A percentile compares a stretch with the other conserved stretches of the same genome.
These are phyloP conservation scores for Porcisia hertigi DNA, from an alignment of 208 protist genomes.

Conservation along the genomic window DNA sequence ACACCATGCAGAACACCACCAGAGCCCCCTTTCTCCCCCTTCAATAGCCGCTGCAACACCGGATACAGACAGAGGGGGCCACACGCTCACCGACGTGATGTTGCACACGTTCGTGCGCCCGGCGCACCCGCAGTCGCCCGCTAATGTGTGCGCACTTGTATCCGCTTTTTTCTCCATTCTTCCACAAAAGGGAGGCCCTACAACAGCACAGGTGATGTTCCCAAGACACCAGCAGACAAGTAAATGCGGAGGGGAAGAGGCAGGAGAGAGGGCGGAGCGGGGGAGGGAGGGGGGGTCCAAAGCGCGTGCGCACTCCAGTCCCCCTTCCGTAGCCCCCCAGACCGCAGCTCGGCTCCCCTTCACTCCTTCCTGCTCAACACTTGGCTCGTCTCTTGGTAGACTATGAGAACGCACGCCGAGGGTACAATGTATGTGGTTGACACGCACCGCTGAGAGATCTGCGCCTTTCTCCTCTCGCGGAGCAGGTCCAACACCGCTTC, in stretches of 20 bases:
- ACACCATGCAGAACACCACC: background rate
- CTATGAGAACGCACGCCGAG: conserved; percentile 38
- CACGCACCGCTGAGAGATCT: background rate
- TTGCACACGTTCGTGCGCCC: background rate
- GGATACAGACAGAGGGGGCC: too few species aligned
- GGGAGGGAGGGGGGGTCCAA: background rate
- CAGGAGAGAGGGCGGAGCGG: background rate
- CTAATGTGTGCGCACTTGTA: background rate
- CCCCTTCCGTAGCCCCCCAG: background rate
- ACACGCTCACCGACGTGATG: too few species aligned
- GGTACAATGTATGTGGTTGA: conserved; percentile 77
- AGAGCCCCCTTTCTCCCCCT: too few species aligned
- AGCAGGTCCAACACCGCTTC: background rate
- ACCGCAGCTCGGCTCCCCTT: background rate
- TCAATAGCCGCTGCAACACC: too few species aligned
- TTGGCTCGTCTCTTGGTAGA: background rate
- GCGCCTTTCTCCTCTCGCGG: background rate
- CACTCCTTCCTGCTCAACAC: background rate
- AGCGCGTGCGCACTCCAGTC: background rate
- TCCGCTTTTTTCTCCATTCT: conserved; percentile 18
- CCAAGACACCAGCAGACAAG: background rate
- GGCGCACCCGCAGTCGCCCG: too few species aligned
- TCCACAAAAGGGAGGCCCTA: conserved; percentile 73
- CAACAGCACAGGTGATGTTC: conserved; percentile 50
- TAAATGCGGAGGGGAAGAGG: background rate